Base-by-base conservation (phyloP, 345 rosid genomes). In the Balakata baccata region DNA sequence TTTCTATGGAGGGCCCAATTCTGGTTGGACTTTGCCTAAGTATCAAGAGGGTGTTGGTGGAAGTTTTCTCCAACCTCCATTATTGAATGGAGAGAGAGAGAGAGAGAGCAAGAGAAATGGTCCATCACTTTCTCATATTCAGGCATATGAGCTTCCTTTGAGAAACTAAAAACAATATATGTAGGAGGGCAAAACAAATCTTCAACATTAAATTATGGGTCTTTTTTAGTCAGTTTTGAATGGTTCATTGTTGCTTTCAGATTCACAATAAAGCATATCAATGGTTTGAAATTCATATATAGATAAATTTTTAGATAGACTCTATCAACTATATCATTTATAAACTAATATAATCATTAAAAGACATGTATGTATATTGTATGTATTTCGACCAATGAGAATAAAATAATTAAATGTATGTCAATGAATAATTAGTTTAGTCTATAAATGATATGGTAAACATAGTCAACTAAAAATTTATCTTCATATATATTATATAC, bases 1-100 rank as follows among this genome's bases (percentile, higher is more conserved):
- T 59, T 53, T 43, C 3, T 11, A 1, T 38, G 0, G 45, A 74
- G 84, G 87, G 90, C 54, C 87, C 88, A 56, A 3, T 50, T 77
- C 56, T 72, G 69, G 86, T 77, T 85, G 84, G 89, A 65, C 72
- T 46, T 41, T 71, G 73, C 85, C 83, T 69, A 77, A 61, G 76
- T 29, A 80, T 76, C 70, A 73, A 50, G 68, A 47, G 71, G 75
- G 75, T 77, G 80, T 70, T 45, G 74, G 71, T 75, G 72, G 34
- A 75, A 66, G 60, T 61, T 61, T 69, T 70, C 77, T 78, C 85
- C 89, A 76, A 74, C 85, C 71, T 25, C 80, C 81, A 80, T 78
- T 57, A 73, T 78, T 79, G 69, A 62, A 72, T 70, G 58, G 25
- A 78, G 68, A 63, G 47, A n/a, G 61, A 60, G n/a, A n/a, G n/a